Evolutionary conservation across 345 rosid species (phyloP).

Genomic region (Melaleuca alternifolia): DNA sequence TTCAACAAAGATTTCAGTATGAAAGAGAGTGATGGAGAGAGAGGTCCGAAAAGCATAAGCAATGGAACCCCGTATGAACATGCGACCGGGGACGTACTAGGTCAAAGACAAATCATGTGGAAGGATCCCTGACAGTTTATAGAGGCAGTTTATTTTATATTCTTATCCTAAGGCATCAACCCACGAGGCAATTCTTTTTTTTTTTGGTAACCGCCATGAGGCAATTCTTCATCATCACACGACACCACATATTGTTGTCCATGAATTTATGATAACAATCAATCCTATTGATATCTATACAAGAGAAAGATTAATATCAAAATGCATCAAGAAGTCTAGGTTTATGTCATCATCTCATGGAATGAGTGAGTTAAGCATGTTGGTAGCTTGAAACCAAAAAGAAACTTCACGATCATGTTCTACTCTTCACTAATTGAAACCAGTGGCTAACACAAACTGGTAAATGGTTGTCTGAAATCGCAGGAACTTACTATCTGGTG

Average conservation of each 20-base stretch:
- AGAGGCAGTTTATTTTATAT: neutral
- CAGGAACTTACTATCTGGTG: conserved; percentile 48
- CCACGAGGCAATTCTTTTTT: neutral
- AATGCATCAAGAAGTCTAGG: neutral
- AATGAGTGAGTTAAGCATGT: neutral
- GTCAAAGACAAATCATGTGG: neutral
- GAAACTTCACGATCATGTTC: neutral
- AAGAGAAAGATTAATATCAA: neutral
- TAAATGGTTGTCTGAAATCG: neutral
- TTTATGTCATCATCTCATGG: neutral
- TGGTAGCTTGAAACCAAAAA: neutral
- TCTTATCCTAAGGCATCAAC: neutral
- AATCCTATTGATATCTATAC: neutral
- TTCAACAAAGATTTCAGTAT: neutral
- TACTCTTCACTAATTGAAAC: neutral
- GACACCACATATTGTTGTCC: neutral
- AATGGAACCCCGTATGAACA: neutral
- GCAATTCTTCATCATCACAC: neutral
- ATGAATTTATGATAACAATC: neutral
- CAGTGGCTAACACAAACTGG: neutral
- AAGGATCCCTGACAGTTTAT: neutral
- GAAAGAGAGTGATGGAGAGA: neutral
- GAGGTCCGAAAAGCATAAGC: neutral
- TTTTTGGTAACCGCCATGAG: too few relatives aligned
- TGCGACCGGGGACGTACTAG: neutral